Conservation (phyloP, 352 stramenopile genomes). For the Phytophthora uliginosa region DNA sequence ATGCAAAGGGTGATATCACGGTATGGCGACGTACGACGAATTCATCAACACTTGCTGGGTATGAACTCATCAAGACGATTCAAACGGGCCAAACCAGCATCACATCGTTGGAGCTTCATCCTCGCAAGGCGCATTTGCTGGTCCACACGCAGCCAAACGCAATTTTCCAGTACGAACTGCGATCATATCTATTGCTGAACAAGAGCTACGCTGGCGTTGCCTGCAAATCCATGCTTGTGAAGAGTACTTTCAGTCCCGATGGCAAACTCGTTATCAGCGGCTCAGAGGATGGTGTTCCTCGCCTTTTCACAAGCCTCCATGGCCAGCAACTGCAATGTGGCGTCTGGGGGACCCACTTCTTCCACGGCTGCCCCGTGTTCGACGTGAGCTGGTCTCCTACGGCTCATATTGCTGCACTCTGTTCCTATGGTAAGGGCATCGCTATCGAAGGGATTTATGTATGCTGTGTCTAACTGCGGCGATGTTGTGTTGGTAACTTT, state of each 20-base stretch:
- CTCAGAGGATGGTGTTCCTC: slow-evolving; percentile 69
- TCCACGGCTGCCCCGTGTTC: slow-evolving; percentile 54
- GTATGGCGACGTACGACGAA: slow-evolving; percentile 47
- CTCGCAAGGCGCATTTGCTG: slow-evolving; percentile 72
- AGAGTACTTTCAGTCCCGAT: slow-evolving; percentile 72
- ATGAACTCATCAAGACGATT: slow-evolving; percentile 63
- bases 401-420: slow-evolving; percentile 72
- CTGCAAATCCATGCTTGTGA: slow-evolving; percentile 57
- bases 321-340: slow-evolving; percentile 52
- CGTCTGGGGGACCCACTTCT: slow-evolving; percentile 72
- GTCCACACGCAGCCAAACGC: slow-evolving; percentile 69
- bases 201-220: slow-evolving; percentile 68
- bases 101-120: slow-evolving; percentile 68
- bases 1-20: slow-evolving; percentile 55
- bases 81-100: slow-evolving; percentile 58
- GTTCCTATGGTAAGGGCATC: slow-evolving; percentile 54
- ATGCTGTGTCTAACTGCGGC: background rate
- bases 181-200: slow-evolving; percentile 79
- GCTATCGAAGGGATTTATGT: background rate
- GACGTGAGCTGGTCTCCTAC: slow-evolving; percentile 73
- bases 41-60: slow-evolving; percentile 21
- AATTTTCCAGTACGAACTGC: slow-evolving; percentile 79
- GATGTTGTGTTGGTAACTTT: slow-evolving; percentile 8
- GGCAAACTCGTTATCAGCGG: slow-evolving; percentile 70
- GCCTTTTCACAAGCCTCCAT: slow-evolving; percentile 65